Conservation (phyloP, 2,329 filamentous ascomycete genomes). For the Alternaria alternata region DNA sequence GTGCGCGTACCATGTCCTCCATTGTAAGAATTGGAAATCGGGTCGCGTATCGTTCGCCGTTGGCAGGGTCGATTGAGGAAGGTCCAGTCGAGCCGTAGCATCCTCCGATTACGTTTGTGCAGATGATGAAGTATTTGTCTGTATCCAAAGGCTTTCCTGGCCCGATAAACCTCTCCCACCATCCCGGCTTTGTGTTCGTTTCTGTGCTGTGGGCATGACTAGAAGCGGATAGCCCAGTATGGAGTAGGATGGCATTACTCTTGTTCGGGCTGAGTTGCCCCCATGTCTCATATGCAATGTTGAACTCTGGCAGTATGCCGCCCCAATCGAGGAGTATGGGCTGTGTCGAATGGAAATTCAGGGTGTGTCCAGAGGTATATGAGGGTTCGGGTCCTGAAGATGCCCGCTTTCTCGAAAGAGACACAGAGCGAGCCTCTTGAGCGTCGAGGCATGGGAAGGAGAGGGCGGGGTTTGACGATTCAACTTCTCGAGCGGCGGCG, state of each 20-base stretch:
- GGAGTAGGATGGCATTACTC: conserved; percentile 88
- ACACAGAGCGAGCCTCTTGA: conserved; percentile 65
- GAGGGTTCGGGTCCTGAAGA: conserved; percentile 85
- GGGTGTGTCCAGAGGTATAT: conserved; percentile 89
- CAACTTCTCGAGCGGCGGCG: conserved; percentile 29
- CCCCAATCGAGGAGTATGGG: conserved; percentile 93
- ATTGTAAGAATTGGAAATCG: conserved; percentile 95
- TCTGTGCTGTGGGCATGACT: conserved; percentile 95
- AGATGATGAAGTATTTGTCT: conserved; percentile 89
- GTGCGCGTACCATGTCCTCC: conserved; percentile 96
- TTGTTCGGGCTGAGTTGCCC: conserved; percentile 79
- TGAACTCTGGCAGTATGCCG: conserved; percentile 85
- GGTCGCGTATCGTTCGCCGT: conserved; percentile 89
- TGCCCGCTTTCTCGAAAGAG: conserved; percentile 74
- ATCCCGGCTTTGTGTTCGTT: conserved; percentile 85
- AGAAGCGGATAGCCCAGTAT: conserved; percentile 95
- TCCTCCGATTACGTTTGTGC: conserved; percentile 94
- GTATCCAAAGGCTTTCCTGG: conserved; percentile 86
- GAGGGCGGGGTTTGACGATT: conserved; percentile 52
- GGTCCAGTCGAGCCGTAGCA: conserved; percentile 97
- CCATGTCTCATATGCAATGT: conserved; percentile 94
- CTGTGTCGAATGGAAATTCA: conserved; percentile 75
- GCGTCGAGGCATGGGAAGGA: conserved; percentile 54
- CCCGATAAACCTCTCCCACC: conserved; percentile 99
- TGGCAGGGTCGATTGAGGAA: conserved; percentile 83